Evolutionary conservation across 164 flowering plant genomes (phyloP), one percentile per base, ranked within the genome.

Genomic region (Litsea cubeba): DNA sequence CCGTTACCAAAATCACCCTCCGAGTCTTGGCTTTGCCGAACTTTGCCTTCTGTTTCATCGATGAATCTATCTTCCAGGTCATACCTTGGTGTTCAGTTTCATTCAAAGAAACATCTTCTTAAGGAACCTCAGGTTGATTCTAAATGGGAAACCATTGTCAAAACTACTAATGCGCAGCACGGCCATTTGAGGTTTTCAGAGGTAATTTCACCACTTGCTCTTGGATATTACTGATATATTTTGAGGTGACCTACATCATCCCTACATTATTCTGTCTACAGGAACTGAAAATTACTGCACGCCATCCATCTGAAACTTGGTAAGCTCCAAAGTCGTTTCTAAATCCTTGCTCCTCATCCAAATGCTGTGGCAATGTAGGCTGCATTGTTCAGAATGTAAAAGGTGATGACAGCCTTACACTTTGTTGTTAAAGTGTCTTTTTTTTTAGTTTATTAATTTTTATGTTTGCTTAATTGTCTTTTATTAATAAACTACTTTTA

Each of bases 131-230:
- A 79, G 32, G 32, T 62, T 25, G 77, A 58, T 69, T 72, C 89
- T 25, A 95, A 88, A 79, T 95, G 97, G 99, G 97, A 91, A 81
- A 91, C 84, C 50, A 89, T 90, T 71, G 97, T 93, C 17, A 95
- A 89, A 81, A 80, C 89, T 69, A 86, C 92, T 32, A 79, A 86
- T 72, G 68, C 72, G 69, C 85, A 80, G 65, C 81, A 80, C 50
- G 87, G 83, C 74, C 93, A 88, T 74, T 78, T 69, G 18, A 88
- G 94, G 18, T 89, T 85, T 77, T 88, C 97, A 22, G 86, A 90
- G 97, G 98, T 92, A 91, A 76, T 32, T n/a, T 35, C 71, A 22
- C 30, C 20, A 24, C 40, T 77, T 70, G 65, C 58, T 65, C 66
- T 46, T 57, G 54, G 24, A 65, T 46, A 74, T 40, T 1, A n/a